phyloP scores from a whole-genome alignment of 495 filamentous ascomycete species.

The Ascodesmis nigricans region DNA sequence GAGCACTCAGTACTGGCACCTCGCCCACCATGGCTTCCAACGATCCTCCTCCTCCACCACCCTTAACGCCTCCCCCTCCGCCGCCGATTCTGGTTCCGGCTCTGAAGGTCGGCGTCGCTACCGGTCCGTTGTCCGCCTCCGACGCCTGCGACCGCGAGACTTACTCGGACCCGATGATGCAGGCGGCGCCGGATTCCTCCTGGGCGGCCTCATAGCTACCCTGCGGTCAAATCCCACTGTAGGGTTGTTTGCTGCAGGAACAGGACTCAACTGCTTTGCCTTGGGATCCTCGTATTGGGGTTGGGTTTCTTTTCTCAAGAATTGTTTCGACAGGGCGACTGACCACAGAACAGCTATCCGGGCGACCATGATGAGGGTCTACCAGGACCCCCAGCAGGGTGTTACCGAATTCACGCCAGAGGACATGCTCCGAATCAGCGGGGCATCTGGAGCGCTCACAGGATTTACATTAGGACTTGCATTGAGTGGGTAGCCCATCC shows the following conservation, averaged over 20 bases:
- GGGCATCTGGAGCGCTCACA: constrained; percentile 15
- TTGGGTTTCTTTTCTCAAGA: no score
- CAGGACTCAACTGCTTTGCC: constrained; percentile 57
- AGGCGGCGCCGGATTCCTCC: constrained; percentile 50
- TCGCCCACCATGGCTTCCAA: not conserved
- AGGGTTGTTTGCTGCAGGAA: constrained; percentile 44
- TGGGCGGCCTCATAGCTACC: constrained; percentile 47
- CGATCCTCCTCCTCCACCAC: constrained; percentile 8
- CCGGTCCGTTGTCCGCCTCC: constrained; percentile 26
- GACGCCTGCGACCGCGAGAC: constrained; percentile 3
- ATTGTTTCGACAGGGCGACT: no score
- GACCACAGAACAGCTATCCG: constrained; percentile 9
- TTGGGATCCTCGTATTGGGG: constrained; percentile 61
- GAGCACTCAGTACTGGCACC: not conserved
- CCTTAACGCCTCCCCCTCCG: constrained; percentile 1
- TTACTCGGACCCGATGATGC: constrained; percentile 1
- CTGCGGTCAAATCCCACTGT: constrained; percentile 39
- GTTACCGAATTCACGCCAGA: constrained; percentile 4
- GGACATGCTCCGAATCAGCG: constrained; percentile 14
- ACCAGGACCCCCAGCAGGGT: constrained; percentile 8
- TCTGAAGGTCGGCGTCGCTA: constrained; percentile 31
- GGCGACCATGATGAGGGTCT: constrained; percentile 11
- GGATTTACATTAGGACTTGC: constrained; percentile 14
- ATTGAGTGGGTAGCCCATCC: constrained; percentile 8
- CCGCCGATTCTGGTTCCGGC: constrained; percentile 23